These are phyloP conservation scores for Aphanomyces cochlioides DNA, from an alignment of 352 stramenopile species.

Conservation along the genomic window DNA sequence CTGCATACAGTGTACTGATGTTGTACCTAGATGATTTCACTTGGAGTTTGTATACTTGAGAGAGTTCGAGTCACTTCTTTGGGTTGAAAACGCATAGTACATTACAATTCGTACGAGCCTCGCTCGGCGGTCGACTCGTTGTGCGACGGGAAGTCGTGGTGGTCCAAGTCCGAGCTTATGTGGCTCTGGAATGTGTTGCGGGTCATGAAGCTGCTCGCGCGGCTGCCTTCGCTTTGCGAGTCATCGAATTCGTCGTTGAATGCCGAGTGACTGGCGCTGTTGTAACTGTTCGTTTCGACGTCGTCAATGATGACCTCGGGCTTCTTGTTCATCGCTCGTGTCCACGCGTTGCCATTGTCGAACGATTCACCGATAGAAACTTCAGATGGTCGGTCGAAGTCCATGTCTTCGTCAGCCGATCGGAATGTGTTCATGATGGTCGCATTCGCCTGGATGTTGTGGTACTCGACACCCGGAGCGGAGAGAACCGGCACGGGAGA, in stretches of 20 bases:
- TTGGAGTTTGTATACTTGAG: too few species aligned
- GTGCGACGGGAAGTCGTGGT: slow-evolving; percentile 23
- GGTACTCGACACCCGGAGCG: neutral
- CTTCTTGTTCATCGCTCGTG: slow-evolving; percentile 14
- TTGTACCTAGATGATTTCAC: too few species aligned
- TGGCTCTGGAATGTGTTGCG: slow-evolving; percentile 27
- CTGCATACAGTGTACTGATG: too few species aligned
- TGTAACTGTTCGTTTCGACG: slow-evolving; percentile 29
- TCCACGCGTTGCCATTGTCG: slow-evolving; percentile 22
- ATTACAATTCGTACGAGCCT: slow-evolving; percentile 31
- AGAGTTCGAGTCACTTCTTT: too few species aligned
- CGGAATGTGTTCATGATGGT: slow-evolving; percentile 21
- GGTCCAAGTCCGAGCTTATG: slow-evolving; percentile 6
- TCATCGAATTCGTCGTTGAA: slow-evolving; percentile 19
- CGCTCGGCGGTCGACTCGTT: slow-evolving; percentile 14
- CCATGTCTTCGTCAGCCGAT: slow-evolving; percentile 10
- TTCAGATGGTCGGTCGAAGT: neutral
- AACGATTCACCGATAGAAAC: neutral
- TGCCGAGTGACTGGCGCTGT: slow-evolving; percentile 21
- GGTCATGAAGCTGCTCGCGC: slow-evolving; percentile 26
- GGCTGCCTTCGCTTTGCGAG: slow-evolving; percentile 19
- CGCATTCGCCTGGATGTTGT: slow-evolving; percentile 3
- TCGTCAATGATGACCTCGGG: slow-evolving; percentile 20
- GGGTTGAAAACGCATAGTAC: neutral
- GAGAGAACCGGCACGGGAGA: slow-evolving; percentile 4